Evolutionary conservation across 2,329 filamentous ascomycete genomes (phyloP).

Genomic region (Fusarium cyanostomum): DNA sequence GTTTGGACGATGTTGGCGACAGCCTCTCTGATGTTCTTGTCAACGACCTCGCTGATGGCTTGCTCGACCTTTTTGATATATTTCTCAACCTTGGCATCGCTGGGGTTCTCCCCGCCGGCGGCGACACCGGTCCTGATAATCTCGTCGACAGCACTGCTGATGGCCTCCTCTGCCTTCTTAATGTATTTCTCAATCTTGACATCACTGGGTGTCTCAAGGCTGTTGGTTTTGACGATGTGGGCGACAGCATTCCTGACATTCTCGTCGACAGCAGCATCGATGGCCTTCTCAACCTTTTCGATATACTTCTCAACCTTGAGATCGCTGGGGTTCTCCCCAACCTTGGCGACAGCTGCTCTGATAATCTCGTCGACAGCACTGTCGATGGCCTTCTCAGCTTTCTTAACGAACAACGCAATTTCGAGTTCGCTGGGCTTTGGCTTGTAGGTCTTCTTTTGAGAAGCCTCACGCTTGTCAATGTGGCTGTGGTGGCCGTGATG

Average conservation of each 20-base stretch:
- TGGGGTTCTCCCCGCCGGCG: conserved; percentile 6
- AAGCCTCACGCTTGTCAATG: conserved; percentile 7
- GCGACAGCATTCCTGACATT: conserved; percentile 8
- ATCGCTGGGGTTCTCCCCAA: background rate
- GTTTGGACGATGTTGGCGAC: conserved; percentile 12
- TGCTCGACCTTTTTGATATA: background rate
- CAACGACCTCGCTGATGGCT: conserved; percentile 7
- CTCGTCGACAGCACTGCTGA: conserved; percentile 4
- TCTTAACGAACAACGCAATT: conserved; percentile 9
- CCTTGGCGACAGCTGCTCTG: background rate
- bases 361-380: conserved; percentile 6
- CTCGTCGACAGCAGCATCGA: conserved; percentile 9
- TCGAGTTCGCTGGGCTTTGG: background rate
- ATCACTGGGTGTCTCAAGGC: conserved; percentile 1
- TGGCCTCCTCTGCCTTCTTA: background rate
- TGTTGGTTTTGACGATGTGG: conserved; percentile 6
- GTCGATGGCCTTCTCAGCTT: conserved; percentile 9
- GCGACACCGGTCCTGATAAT: conserved; percentile 9
- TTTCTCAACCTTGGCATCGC: background rate
- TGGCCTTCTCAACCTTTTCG: conserved; percentile 11
- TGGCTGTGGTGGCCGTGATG: background rate
- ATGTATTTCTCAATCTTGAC: background rate
- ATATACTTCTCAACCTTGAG: background rate
- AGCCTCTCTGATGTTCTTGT: conserved; percentile 13
- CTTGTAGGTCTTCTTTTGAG: no score